Conservation (phyloP, 2,329 filamentous ascomycete genomes). For the Trichoderma simmonsii region DNA sequence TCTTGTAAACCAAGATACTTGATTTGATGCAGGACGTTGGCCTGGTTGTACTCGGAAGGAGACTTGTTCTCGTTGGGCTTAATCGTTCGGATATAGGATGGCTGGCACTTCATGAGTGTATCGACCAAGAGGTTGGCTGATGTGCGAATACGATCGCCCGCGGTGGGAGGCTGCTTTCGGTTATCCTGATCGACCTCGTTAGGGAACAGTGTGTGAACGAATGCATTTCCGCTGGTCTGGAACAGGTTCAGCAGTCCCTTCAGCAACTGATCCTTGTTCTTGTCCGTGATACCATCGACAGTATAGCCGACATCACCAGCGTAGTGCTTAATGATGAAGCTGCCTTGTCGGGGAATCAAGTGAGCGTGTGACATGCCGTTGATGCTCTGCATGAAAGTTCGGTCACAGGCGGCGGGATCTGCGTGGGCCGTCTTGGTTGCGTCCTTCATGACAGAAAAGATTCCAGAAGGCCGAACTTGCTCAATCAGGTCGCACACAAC, state of each 20-base stretch:
- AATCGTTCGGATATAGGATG: constrained; percentile 97
- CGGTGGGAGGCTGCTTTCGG: constrained; percentile 86
- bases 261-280: constrained; percentile 96
- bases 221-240: constrained; percentile 76
- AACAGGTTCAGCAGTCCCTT: constrained; percentile 91
- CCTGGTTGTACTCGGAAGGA: constrained; percentile 82
- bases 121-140: constrained; percentile 94
- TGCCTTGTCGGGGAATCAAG: constrained; percentile 86
- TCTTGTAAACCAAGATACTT: constrained; percentile 99
- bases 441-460: constrained; percentile 95
- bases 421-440: constrained; percentile 98
- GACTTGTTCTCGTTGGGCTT: constrained; percentile 99
- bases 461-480: constrained; percentile 80
- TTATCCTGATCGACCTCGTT: constrained; percentile 94
- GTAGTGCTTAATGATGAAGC: constrained; percentile 98
- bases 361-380: constrained; percentile 90
- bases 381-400: constrained; percentile 90
- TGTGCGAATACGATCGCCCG: constrained; percentile 91
- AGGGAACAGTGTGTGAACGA: constrained; percentile 86
- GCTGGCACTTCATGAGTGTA: constrained; percentile 94
- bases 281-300: constrained; percentile 95
- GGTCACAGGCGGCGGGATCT: constrained; percentile 88
- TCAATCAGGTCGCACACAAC: constrained; percentile 97
- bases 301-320: constrained; percentile 95
- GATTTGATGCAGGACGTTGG: constrained; percentile 95